Evolutionary conservation across 306 rosid genomes (phyloP), one percentile per base, ranked within the genome.

Genomic region (Comarum palustre): DNA sequence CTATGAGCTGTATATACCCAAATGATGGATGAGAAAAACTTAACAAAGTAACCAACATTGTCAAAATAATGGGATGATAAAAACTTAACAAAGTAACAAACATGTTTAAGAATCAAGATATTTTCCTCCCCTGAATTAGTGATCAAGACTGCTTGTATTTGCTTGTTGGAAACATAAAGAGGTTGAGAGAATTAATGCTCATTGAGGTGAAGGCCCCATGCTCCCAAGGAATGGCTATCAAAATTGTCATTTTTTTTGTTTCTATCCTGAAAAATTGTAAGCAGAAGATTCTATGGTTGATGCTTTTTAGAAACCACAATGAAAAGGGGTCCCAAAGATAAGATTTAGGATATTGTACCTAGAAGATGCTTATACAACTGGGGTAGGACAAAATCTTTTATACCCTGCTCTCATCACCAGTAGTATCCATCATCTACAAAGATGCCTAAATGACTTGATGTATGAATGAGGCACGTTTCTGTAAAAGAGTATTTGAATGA

Each of bases 171-270:
- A 8, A 17, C n/a, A 66, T 24, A 39, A 36, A 20, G 75, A 16
- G 60, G 38, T 52, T 38, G 42, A 24, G 75, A 55, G 67, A 39
- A 27, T 27, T 57, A 39, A 36, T 36, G 66, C 43, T 16, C 42
- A 4, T 57, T 22, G 29, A 41, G 75, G 39, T 3, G 6, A 71
- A 71, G 54, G 75, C 19, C 75, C 66, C 36, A 55, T 61, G 66
- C 5, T 63, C 29, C 50, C 25, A 19, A 58, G 75, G 16, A 54
- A 55, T 14, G 32, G 69, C 48, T 61, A 36, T 46, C 50, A 46
- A 59, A 25, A 13, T 73, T 3, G 63, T 13, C 60, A 36, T 24
- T 25, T 16, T 13, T n/a, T 31, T 10, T 58, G 8, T 27, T 4
- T 29, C 31, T 14, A 14, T 4, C 31, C 65, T 34, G 43, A 8